Evolutionary conservation across 2,329 filamentous ascomycete species (phyloP).

Genomic region (Pseudopyricularia cyperi): DNA sequence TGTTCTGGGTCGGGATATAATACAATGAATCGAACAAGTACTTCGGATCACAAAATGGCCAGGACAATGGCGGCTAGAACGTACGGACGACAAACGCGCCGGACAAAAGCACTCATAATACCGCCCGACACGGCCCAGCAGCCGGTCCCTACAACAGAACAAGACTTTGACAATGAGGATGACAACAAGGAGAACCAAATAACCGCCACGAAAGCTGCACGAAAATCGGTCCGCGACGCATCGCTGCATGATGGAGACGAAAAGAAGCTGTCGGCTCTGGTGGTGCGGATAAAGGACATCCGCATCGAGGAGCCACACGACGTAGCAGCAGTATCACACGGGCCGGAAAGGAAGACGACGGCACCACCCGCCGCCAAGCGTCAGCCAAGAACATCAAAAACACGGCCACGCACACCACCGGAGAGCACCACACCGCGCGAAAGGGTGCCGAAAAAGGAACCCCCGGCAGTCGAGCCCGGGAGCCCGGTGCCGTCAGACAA

Average conservation of each 20-base stretch:
- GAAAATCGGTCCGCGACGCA: background rate
- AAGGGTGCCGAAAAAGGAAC: background rate
- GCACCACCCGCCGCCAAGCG: background rate
- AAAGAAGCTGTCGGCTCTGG: background rate
- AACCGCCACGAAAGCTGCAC: background rate
- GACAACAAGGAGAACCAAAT: background rate
- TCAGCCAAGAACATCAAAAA: background rate
- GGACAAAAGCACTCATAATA: background rate
- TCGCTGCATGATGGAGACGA: background rate
- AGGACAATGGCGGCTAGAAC: constrained; percentile 7
- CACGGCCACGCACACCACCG: background rate
- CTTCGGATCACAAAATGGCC: constrained; percentile 6
- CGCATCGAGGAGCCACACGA: background rate
- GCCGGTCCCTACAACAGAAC: background rate
- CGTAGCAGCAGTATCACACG: background rate
- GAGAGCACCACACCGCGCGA: background rate
- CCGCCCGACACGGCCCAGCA: background rate
- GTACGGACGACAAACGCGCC: background rate
- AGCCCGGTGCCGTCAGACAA: constrained; percentile 11
- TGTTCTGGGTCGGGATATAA: too few species aligned
- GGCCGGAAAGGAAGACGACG: background rate
- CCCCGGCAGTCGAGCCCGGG: background rate
- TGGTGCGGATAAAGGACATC: background rate
- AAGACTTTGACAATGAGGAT: background rate
- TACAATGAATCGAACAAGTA: too few species aligned